Evolutionary conservation across 768 basidiomycete species (phyloP).

Genomic region (Leccinum barrowsii): DNA sequence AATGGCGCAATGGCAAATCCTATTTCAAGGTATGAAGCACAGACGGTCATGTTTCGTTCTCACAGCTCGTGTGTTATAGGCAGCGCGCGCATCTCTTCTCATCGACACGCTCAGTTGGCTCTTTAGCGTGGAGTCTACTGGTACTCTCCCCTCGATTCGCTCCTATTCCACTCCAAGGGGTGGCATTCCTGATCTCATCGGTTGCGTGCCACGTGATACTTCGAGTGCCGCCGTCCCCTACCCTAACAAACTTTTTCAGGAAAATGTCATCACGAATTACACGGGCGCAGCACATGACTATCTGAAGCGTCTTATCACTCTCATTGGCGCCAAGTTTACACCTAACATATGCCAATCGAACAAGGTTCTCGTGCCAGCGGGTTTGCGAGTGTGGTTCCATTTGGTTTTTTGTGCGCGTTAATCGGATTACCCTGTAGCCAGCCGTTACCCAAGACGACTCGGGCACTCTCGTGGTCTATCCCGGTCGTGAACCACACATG

Average conservation of each 20-base stretch:
- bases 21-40: slow-evolving; percentile 58
- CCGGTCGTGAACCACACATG: slow-evolving; percentile 87
- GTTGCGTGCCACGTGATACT: slow-evolving; percentile 47
- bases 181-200: slow-evolving; percentile 54
- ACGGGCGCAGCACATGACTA: slow-evolving; percentile 70
- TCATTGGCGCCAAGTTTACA: slow-evolving; percentile 79
- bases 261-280: slow-evolving; percentile 86
- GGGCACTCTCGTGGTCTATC: slow-evolving; percentile 77
- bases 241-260: slow-evolving; percentile 35
- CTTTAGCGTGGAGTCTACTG: slow-evolving; percentile 69
- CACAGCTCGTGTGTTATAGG: slow-evolving; percentile 39
- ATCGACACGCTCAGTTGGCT: slow-evolving; percentile 84
- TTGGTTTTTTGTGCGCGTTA: neutral
- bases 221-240: neutral
- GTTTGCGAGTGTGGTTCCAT: slow-evolving; percentile 52
- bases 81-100: slow-evolving; percentile 38
- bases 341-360: slow-evolving; percentile 76
- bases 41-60: neutral
- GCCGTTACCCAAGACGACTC: slow-evolving; percentile 56
- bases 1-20: slow-evolving; percentile 62
- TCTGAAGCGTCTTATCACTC: slow-evolving; percentile 73
- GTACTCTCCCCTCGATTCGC: slow-evolving; percentile 68
- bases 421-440: slow-evolving; percentile 25
- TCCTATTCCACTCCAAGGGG: slow-evolving; percentile 39
- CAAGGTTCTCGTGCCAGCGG: slow-evolving; percentile 72